Conservation (phyloP, 768 basidiomycete genomes). For the Suillus fuscotomentosus region DNA sequence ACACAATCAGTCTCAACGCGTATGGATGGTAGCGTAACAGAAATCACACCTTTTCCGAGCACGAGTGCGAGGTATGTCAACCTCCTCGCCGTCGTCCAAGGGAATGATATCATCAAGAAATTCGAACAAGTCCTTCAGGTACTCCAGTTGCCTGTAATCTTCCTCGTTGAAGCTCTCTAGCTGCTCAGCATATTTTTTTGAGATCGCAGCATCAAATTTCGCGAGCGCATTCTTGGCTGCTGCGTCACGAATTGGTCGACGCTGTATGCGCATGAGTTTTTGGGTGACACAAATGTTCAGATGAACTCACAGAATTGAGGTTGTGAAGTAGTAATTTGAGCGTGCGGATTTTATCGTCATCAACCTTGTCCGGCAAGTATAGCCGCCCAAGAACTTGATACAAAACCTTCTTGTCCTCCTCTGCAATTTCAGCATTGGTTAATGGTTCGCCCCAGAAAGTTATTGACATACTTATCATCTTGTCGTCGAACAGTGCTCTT, state of each 20-base stretch:
- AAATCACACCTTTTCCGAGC: constrained; percentile 48
- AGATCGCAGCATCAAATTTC: constrained; percentile 64
- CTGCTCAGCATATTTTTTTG: constrained; percentile 71
- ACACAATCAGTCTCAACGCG: not conserved
- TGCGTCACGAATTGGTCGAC: constrained; percentile 57
- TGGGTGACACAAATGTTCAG: not conserved
- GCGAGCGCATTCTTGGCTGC: constrained; percentile 65
- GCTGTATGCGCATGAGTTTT: constrained; percentile 32
- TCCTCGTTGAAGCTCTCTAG: constrained; percentile 72
- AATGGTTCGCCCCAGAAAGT: not conserved
- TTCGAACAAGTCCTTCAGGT: constrained; percentile 61
- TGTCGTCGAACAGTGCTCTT: constrained; percentile 45
- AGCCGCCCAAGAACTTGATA: constrained; percentile 62
- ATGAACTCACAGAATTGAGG: constrained; percentile 48
- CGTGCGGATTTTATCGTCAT: constrained; percentile 64
- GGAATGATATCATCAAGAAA: constrained; percentile 74
- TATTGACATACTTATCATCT: constrained; percentile 49
- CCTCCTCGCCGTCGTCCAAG: constrained; percentile 57
- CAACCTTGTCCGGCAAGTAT: constrained; percentile 67
- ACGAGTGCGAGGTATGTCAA: constrained; percentile 37
- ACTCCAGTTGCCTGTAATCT: constrained; percentile 63
- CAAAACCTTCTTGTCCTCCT: constrained; percentile 59
- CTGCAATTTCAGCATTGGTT: constrained; percentile 31
- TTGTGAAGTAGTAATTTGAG: constrained; percentile 62
- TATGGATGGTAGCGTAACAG: not conserved